Evolutionary conservation across 768 basidiomycete genomes (phyloP).

Genomic region (Leccinellum luteum): DNA sequence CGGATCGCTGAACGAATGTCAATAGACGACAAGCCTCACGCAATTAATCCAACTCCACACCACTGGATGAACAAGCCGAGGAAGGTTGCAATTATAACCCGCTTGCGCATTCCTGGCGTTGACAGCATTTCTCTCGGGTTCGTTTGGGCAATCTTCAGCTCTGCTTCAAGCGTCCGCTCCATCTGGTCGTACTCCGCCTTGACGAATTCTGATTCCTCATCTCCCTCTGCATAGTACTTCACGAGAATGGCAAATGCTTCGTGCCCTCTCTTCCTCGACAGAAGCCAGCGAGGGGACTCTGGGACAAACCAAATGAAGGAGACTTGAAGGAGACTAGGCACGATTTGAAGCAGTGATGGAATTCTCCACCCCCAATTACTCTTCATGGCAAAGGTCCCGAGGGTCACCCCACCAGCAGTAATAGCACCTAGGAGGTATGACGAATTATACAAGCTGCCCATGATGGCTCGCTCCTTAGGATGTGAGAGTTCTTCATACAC

Average conservation of each 20-base stretch:
- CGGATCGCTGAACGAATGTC: rapidly evolving
- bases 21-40: neutral
- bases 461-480: conserved; percentile 14
- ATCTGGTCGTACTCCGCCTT: conserved; percentile 58
- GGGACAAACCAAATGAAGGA: neutral
- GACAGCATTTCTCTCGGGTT: neutral
- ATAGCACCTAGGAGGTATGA: neutral
- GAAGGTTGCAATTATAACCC: conserved; percentile 9
- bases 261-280: neutral
- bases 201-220: conserved; percentile 48
- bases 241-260: neutral
- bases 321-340: neutral
- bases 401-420: neutral
- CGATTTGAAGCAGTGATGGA: neutral
- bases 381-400: neutral
- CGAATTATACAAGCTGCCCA: conserved; percentile 1
- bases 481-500: conserved; percentile 11
- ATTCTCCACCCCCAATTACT: neutral
- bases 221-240: conserved; percentile 20
- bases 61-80: conserved; percentile 11
- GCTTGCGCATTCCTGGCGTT: conserved; percentile 14
- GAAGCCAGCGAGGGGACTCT: neutral
- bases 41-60: conserved; percentile 9
- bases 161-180: conserved; percentile 46
- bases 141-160: conserved; percentile 3